Conservation (phyloP, 1,284 basidiomycete species). For the Rhodotorula sp. region DNA sequence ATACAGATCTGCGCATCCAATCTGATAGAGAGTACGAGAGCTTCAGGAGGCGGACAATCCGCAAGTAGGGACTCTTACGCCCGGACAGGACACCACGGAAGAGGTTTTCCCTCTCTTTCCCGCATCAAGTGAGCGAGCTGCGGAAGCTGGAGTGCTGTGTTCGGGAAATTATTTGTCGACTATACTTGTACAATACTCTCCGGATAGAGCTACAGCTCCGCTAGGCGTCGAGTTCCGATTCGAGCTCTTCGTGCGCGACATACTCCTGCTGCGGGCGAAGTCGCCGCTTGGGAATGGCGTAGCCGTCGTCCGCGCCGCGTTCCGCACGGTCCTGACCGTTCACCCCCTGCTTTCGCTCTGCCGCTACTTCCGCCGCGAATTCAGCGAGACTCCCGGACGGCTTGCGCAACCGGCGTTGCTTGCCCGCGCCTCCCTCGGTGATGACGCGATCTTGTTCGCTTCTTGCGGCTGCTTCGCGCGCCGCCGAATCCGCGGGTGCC, state of each 20-base stretch:
- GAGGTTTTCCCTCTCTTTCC: no score
- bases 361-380: background rate
- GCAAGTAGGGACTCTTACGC: no score
- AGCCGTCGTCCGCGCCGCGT: background rate
- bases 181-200: no score
- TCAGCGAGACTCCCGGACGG: background rate
- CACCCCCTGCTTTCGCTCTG: background rate
- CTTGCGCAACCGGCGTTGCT: background rate
- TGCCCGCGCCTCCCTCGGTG: background rate
- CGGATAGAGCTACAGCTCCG: background rate
- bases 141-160: no score
- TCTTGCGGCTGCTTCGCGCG: background rate
- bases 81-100: no score
- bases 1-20: no score
- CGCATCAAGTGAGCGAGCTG: no score
- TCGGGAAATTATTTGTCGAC: no score
- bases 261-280: background rate
- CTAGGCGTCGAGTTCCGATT: background rate
- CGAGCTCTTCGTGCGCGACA: background rate
- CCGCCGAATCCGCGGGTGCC: background rate
- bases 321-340: background rate
- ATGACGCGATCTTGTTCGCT: background rate
- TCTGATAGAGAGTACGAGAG: no score
- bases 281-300: background rate
- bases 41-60: no score